Evolutionary conservation across 257 asterid species (phyloP).

Genomic region (Paraleonurus japonicus): DNA sequence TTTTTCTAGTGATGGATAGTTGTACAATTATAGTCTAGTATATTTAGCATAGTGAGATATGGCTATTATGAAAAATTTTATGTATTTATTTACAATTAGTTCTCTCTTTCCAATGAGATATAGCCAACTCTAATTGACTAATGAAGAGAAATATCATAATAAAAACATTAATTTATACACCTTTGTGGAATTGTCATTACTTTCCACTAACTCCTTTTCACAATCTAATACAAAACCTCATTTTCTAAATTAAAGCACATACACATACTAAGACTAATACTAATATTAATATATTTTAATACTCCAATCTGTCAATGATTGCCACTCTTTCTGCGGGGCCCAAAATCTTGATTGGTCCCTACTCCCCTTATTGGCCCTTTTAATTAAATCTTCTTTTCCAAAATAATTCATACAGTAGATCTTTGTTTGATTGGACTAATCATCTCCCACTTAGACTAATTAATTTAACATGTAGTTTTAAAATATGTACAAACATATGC

Average conservation of each 20-base stretch:
- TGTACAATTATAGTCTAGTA: too few species aligned
- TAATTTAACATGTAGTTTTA: neutral
- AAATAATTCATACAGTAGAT: neutral
- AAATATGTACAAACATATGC: neutral
- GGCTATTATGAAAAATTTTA: neutral
- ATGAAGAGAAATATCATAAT: conserved; percentile 16
- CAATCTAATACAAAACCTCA: conserved; percentile 5
- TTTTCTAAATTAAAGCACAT: conserved; percentile 5
- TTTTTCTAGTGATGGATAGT: too few species aligned
- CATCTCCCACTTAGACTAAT: conserved; percentile 26
- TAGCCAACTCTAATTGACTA: conserved; percentile 53
- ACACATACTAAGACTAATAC: neutral
- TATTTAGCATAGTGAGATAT: too few species aligned
- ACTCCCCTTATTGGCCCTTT: neutral
- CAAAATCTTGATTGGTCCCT: conserved; percentile 38
- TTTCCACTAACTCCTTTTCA: conserved; percentile 41
- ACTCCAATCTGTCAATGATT: conserved; percentile 31
- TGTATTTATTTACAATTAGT: neutral
- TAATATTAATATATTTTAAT: conserved; percentile 21
- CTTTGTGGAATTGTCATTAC: conserved; percentile 36
- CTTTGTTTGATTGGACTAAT: conserved; percentile 28
- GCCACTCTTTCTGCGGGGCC: conserved; percentile 34
- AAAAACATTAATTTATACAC: conserved; percentile 29
- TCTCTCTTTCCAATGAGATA: conserved; percentile 18
- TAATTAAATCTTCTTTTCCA: conserved; percentile 15